These are phyloP conservation scores for Lojkania enalia DNA, from an alignment of 2,329 filamentous ascomycete genomes.

Conservation along the genomic window DNA sequence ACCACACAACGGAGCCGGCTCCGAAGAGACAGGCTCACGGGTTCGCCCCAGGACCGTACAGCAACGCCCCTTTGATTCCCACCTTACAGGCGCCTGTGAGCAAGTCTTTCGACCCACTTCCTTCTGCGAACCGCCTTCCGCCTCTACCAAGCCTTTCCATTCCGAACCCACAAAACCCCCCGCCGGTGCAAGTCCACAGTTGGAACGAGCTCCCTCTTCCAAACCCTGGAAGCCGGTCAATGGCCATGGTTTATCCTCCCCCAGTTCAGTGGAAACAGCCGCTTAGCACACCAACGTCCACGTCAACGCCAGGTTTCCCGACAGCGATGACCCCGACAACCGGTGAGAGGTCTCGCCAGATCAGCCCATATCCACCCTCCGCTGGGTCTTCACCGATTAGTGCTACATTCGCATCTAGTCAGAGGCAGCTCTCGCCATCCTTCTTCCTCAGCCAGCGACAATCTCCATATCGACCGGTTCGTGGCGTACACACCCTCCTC, in stretches of 20 bases:
- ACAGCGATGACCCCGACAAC: slow-evolving; percentile 32
- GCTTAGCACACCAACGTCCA: slow-evolving; percentile 42
- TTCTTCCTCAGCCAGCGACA: slow-evolving; percentile 84
- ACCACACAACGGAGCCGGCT: slow-evolving; percentile 59
- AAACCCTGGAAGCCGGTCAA: slow-evolving; percentile 65
- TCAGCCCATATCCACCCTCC: slow-evolving; percentile 58
- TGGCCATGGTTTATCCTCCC: slow-evolving; percentile 74
- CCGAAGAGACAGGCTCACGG: slow-evolving; percentile 55
- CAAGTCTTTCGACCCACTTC: slow-evolving; percentile 41
- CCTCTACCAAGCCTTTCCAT: slow-evolving; percentile 73
- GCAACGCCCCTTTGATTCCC: slow-evolving; percentile 39
- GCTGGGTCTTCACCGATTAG: slow-evolving; percentile 69
- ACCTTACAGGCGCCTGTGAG: slow-evolving; percentile 40
- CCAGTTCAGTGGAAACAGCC: slow-evolving; percentile 57
- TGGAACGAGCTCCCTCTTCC: slow-evolving; percentile 50
- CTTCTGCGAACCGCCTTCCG: slow-evolving; percentile 57
- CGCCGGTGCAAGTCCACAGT: slow-evolving; percentile 43
- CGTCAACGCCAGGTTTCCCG: slow-evolving; percentile 31
- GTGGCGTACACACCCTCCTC: slow-evolving; percentile 86
- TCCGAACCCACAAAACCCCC: slow-evolving; percentile 52
- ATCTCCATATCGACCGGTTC: slow-evolving; percentile 90
- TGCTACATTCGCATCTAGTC: slow-evolving; percentile 65
- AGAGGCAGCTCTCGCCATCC: slow-evolving; percentile 80
- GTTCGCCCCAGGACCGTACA: slow-evolving; percentile 41
- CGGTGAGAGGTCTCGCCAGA: slow-evolving; percentile 50